A percentile compares a stretch with the other conserved stretches of the same genome.
Evolutionary conservation across 1,284 basidiomycete genomes (phyloP).

Genomic region (Stygiomarasmius scandens): DNA sequence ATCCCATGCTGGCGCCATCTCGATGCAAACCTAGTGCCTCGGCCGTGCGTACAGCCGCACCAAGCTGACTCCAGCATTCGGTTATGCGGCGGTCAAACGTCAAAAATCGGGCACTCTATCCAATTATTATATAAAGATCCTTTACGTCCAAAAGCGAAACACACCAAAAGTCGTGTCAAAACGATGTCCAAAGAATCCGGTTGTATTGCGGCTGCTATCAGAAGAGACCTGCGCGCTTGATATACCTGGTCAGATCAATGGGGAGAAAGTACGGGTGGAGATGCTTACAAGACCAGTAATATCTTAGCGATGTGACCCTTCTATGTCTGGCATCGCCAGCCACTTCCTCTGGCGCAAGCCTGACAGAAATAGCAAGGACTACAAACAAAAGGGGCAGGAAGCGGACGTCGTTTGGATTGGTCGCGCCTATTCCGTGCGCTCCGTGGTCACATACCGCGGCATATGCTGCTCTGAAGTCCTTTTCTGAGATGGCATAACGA

Average conservation of each 20-base stretch:
- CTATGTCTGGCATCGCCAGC: constrained; percentile 77
- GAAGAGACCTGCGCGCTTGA: constrained; percentile 79
- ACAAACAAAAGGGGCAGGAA: constrained; percentile 92
- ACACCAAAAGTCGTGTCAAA: constrained; percentile 81
- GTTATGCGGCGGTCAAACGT: constrained; percentile 88
- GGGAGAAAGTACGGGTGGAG: constrained; percentile 16
- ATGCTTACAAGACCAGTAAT: constrained; percentile 90
- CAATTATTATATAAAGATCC: constrained; percentile 15
- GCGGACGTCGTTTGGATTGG: constrained; percentile 81
- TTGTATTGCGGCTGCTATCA: constrained; percentile 89
- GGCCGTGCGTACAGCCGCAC: constrained; percentile 90
- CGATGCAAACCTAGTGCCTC: constrained; percentile 93
- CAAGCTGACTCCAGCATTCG: constrained; percentile 95
- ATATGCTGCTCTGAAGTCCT: constrained; percentile 82
- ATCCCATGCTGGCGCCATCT: constrained; percentile 82
- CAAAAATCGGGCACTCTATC: constrained; percentile 86
- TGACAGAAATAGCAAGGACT: constrained; percentile 87
- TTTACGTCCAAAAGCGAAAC: constrained; percentile 1
- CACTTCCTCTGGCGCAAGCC: constrained; percentile 84
- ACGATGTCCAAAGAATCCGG: constrained; percentile 89
- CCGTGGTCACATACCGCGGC: constrained; percentile 79
- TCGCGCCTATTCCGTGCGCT: constrained; percentile 55
- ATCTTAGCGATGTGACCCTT: constrained; percentile 79
- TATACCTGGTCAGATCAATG: constrained; percentile 20
- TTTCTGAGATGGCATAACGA: constrained; percentile 90